phyloP scores from a whole-genome alignment of 2,329 filamentous ascomycete genomes.

The Verticillium dahliae region DNA sequence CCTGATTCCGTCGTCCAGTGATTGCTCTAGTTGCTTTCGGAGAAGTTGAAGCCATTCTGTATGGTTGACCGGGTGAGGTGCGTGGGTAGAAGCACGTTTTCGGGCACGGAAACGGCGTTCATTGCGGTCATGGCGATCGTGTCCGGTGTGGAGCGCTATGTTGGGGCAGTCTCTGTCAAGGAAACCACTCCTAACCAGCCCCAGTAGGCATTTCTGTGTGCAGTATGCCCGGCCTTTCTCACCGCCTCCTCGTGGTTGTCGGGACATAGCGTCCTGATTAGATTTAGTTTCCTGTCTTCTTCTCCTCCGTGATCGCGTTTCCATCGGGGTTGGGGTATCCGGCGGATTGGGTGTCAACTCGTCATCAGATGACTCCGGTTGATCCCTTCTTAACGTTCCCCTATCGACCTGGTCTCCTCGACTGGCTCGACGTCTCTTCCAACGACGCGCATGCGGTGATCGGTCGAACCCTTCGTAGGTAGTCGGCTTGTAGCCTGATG shows the following conservation, averaged over 20 bases:
- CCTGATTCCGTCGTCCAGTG: constrained; percentile 22
- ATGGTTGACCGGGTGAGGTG: constrained; percentile 21
- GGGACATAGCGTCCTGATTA: too few species aligned
- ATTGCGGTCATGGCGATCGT: not conserved
- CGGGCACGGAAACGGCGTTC: constrained; percentile 17
- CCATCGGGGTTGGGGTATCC: too few species aligned
- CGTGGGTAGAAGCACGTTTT: not conserved
- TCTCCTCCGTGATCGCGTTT: too few species aligned
- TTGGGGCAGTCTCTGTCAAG: constrained; percentile 32
- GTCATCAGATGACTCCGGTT: too few species aligned
- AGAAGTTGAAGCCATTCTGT: constrained; percentile 21
- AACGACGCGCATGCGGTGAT: constrained; percentile 4
- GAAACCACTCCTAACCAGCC: constrained; percentile 19
- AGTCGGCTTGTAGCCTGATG: constrained; percentile 8
- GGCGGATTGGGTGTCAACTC: too few species aligned
- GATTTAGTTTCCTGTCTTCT: too few species aligned
- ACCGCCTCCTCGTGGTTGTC: not conserved
- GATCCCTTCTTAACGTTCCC: too few species aligned
- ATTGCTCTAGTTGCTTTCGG: constrained; percentile 19
- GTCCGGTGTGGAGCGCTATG: constrained; percentile 20
- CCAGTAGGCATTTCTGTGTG: constrained; percentile 30
- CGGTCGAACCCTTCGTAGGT: constrained; percentile 14
- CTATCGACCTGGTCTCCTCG: too few species aligned
- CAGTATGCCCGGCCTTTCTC: constrained; percentile 20
- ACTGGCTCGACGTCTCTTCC: too few species aligned